Evolutionary conservation across 2,329 filamentous ascomycete genomes (phyloP).

Genomic region (Calonectria hongkongensis): DNA sequence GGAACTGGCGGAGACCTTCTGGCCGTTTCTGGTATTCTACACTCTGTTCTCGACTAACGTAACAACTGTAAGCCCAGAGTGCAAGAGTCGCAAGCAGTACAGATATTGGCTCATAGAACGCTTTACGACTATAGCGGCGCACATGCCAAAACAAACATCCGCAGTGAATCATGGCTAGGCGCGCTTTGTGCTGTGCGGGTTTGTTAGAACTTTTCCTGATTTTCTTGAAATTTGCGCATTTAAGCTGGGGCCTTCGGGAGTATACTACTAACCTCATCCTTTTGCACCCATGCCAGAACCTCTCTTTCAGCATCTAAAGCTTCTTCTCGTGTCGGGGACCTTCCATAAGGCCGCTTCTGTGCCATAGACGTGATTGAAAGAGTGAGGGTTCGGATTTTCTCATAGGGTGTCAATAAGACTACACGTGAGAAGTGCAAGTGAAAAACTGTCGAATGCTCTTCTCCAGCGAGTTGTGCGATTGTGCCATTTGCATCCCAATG

Average conservation of each 20-base stretch:
- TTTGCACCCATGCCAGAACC: conserved; percentile 60
- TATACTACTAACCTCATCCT: conserved; percentile 51
- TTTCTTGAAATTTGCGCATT: not conserved
- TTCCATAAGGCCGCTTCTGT: not conserved
- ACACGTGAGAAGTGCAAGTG: conserved; percentile 74
- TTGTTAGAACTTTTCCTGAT: not conserved
- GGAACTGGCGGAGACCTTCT: not conserved
- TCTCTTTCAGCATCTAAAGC: conserved; percentile 49
- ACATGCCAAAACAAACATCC: conserved; percentile 68
- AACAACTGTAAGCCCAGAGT: conserved; percentile 62
- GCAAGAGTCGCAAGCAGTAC: conserved; percentile 62
- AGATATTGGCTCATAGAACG: conserved; percentile 63
- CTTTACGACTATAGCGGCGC: conserved; percentile 63
- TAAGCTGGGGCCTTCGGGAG: too few relatives aligned
- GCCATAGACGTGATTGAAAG: conserved; percentile 53
- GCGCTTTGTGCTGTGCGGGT: conserved; percentile 62
- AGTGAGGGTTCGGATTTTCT: conserved; percentile 66
- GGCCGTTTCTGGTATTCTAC: not conserved
- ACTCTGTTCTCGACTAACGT: conserved; percentile 32
- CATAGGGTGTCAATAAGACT: conserved; percentile 69
- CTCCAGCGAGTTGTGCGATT: conserved; percentile 67
- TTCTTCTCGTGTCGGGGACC: conserved; percentile 43
- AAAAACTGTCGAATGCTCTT: conserved; percentile 73
- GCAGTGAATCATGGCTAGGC: conserved; percentile 66
- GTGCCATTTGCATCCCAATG: conserved; percentile 75